Evolutionary conservation across 352 stramenopile genomes (phyloP).

Genomic region (Albugo laibachii): DNA sequence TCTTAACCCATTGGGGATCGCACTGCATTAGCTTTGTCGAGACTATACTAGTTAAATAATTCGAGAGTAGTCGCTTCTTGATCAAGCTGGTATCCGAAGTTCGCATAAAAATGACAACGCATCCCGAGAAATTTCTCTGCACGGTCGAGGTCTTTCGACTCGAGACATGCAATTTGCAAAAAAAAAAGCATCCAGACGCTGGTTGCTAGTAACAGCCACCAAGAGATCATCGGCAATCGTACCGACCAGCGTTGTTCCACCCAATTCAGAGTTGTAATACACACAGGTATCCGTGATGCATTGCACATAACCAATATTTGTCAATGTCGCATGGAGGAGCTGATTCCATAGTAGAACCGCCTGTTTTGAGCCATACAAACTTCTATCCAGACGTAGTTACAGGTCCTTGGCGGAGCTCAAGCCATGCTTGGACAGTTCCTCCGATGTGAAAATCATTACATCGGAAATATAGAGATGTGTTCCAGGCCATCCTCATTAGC

Average conservation of each 20-base stretch:
- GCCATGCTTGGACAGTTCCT: not conserved
- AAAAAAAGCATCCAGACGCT: slow-evolving; percentile 5
- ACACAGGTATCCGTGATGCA: not conserved
- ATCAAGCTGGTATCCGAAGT: slow-evolving; percentile 4
- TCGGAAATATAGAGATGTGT: slow-evolving; percentile 3
- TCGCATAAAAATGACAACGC: slow-evolving; percentile 3
- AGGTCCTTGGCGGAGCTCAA: not conserved
- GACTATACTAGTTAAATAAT: slow-evolving; percentile 5
- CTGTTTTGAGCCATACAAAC: slow-evolving; percentile 5
- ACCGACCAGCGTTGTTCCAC: not conserved
- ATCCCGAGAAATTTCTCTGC: slow-evolving; percentile 14
- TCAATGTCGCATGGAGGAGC: slow-evolving; percentile 2
- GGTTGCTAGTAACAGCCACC: not conserved
- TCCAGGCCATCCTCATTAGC: not conserved
- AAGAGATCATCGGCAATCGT: not conserved
- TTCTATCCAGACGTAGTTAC: slow-evolving; percentile 1
- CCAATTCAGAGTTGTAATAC: not conserved
- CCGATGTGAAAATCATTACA: not conserved
- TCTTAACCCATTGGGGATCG: slow-evolving; percentile 5
- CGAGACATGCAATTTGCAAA: slow-evolving; percentile 1
- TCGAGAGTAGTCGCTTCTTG: slow-evolving; percentile 10
- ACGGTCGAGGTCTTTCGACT: slow-evolving; percentile 13
- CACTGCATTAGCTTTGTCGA: slow-evolving; percentile 6
- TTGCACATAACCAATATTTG: not conserved
- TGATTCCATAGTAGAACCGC: slow-evolving; percentile 2